These are phyloP conservation scores for Solanum stenotomum DNA, from an alignment of 257 asterid species.

Conservation along the genomic window DNA sequence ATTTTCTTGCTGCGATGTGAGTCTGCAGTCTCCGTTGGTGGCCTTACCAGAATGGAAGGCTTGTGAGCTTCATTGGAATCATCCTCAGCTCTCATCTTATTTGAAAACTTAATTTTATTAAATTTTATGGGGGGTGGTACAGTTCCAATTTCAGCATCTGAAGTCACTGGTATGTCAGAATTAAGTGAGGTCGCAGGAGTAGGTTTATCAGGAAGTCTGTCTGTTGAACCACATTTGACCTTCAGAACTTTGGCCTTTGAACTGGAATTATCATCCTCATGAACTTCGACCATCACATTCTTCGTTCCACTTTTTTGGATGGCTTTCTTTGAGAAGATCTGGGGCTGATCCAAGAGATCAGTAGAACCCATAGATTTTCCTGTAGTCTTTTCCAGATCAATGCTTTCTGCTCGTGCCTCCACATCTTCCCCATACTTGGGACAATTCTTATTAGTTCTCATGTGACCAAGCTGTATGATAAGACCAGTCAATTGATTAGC, in stretches of 20 bases:
- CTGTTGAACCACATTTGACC: constrained; percentile 75
- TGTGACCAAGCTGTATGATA: constrained; percentile 78
- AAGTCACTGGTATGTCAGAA: constrained; percentile 57
- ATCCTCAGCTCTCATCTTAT: constrained; percentile 63
- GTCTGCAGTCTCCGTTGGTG: constrained; percentile 71
- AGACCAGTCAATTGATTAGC: not conserved
- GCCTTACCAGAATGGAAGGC: constrained; percentile 66
- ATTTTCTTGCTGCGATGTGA: constrained; percentile 75
- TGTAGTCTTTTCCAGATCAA: constrained; percentile 51
- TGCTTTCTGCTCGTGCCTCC: constrained; percentile 54
- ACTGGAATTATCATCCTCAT: constrained; percentile 66
- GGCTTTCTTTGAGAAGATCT: constrained; percentile 41
- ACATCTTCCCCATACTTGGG: constrained; percentile 89
- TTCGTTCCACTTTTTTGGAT: constrained; percentile 48
- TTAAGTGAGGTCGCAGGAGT: constrained; percentile 65
- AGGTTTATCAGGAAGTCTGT: constrained; percentile 59
- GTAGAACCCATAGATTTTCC: constrained; percentile 25
- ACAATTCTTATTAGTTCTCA: constrained; percentile 98
- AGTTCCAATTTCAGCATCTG: constrained; percentile 66
- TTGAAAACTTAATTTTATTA: constrained; percentile 71
- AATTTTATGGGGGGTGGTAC: constrained; percentile 49
- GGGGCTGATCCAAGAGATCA: constrained; percentile 64
- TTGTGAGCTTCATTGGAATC: constrained; percentile 45
- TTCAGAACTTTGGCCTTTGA: constrained; percentile 75
- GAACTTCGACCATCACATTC: constrained; percentile 42